Base-by-base conservation (phyloP, 148 eudicot species). In the Chenopodium formosanum region DNA sequence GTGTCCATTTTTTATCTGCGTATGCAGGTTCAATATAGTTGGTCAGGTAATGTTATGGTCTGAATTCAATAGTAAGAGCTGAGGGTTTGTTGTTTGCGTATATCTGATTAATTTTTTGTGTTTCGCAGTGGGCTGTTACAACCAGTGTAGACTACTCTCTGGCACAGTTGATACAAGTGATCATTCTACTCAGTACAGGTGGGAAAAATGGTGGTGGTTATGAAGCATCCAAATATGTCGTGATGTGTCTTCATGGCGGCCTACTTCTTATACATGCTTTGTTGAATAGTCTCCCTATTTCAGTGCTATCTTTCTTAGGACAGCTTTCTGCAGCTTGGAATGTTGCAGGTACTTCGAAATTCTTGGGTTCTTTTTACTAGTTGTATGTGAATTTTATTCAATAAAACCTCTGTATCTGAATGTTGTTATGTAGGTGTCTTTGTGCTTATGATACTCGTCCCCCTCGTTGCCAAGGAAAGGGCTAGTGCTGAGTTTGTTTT, bases 301-400 rank as follows among this genome's bases (percentile, higher is more conserved):
- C 94, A 9, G 91, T 91, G 93, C 46, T 96, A 78, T 96, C 99
- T 78, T 91, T 92, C 83, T 86, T 94, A 60, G 98, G 98, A 77
- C 97, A 94, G 87, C 80, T 96, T 71, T 97, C 99, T 48, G 98
- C 99, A 81, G 94, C 88, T 31, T 96, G 98, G 99, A 96, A 96
- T 86, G 72, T 96, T 16, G 53, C 86, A 47, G 98, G 98, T 95
- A 87, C 62, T 78, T 56, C 58, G n/a, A 53, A 40, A 75, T 70
- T 25, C 23, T 13, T 22, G 13, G 37, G 46, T 16, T 79, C n/a
- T 58, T 23, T 69, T 32, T 2, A 9, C 4, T 34, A 16, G 19
- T 6, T 13, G 25, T 25, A 25, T 25, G 31, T 69, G 23, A 14
- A 53, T 10, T 27, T 67, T 4, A 22, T n/a, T 79, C 8, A 29